phyloP scores from a whole-genome alignment of 1,284 basidiomycete genomes.

The Cerrena zonata region DNA sequence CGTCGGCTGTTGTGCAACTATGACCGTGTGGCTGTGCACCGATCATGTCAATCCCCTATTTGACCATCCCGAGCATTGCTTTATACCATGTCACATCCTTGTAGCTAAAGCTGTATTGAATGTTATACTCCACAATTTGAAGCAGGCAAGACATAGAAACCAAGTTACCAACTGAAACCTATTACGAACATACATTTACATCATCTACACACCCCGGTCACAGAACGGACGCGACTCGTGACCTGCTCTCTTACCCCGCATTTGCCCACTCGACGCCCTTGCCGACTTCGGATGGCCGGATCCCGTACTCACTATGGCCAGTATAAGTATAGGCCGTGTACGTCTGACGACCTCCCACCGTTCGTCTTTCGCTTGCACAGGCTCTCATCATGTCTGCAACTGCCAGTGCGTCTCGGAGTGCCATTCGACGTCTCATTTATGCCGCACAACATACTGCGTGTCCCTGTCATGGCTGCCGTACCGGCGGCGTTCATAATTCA shows the following conservation, averaged over 20 bases:
- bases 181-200: no score
- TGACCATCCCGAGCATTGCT: no score
- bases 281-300: constrained; percentile 14
- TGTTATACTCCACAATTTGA: no score
- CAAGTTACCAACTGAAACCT: no score
- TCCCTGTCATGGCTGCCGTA: constrained; percentile 67
- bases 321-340: constrained; percentile 6
- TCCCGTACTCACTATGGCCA: constrained; percentile 2
- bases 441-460: constrained; percentile 67
- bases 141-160: no score
- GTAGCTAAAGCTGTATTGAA: no score
- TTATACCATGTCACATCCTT: no score
- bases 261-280: constrained; percentile 7
- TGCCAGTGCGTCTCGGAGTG: constrained; percentile 43
- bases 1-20: no score
- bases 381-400: constrained; percentile 41
- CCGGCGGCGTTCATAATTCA: constrained; percentile 37
- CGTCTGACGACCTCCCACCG: constrained; percentile 12
- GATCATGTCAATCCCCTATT: no score
- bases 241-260: constrained; percentile 11
- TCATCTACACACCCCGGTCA: no score
- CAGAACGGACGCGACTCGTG: constrained; percentile 15
- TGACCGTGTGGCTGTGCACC: background rate
- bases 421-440: constrained; percentile 66
- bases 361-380: constrained; percentile 2